A percentile compares a stretch with the other conserved stretches of the same genome.
Conservation (phyloP, 139 green algal genomes). For the Picochlorum costavermella region DNA sequence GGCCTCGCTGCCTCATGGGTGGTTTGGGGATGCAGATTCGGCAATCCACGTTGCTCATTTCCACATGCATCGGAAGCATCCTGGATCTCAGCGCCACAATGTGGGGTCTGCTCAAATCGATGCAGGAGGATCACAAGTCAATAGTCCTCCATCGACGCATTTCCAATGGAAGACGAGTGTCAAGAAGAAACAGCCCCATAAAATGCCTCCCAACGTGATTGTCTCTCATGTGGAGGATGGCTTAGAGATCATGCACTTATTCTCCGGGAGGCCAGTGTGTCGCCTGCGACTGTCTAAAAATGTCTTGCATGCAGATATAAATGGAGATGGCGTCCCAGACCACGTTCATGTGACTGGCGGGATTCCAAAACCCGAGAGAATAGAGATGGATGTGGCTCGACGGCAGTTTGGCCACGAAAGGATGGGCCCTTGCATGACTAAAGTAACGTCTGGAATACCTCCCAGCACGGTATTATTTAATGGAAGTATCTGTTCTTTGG, state of each 20-base stretch:
- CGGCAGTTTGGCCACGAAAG: background rate
- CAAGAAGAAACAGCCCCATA: background rate
- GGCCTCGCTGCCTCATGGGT: constrained; percentile 68
- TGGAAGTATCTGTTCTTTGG: constrained; percentile 55
- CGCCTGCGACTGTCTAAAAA: constrained; percentile 65
- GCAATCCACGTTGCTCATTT: constrained; percentile 73
- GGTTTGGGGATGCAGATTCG: constrained; percentile 57
- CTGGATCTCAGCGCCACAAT: constrained; percentile 24
- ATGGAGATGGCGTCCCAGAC: constrained; percentile 91
- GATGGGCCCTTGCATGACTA: constrained; percentile 4
- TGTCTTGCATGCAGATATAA: constrained; percentile 86
- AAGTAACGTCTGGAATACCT: constrained; percentile 66
- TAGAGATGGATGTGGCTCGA: background rate
- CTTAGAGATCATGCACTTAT: constrained; percentile 87
- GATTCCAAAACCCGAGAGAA: constrained; percentile 2
- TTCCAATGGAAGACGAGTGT: background rate
- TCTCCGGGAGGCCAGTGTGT: constrained; percentile 69
- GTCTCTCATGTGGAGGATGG: constrained; percentile 86
- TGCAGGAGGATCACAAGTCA: background rate
- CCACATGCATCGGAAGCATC: constrained; percentile 43
- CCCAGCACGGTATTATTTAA: constrained; percentile 70
- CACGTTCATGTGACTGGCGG: constrained; percentile 57
- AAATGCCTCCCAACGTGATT: constrained; percentile 67
- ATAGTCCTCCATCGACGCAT: constrained; percentile 1
- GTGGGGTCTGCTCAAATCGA: background rate